Conservation (phyloP, 2,329 filamentous ascomycete genomes). For the Fonsecaea pugnacius region DNA sequence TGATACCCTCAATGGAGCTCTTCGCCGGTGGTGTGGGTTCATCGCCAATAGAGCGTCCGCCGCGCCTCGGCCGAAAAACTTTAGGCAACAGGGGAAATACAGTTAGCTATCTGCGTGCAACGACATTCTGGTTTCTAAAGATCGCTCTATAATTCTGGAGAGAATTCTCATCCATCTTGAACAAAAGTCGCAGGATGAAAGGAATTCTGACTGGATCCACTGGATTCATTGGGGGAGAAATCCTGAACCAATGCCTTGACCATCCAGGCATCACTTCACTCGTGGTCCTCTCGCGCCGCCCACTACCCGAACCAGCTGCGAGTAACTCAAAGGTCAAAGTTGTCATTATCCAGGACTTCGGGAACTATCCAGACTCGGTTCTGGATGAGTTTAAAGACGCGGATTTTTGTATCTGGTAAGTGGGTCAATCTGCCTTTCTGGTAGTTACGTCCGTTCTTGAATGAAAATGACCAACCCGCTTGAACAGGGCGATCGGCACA, state of each 20-base stretch:
- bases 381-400: constrained; percentile 48
- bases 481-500: constrained; percentile 16
- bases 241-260: constrained; percentile 58
- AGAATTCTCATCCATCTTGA: neutral
- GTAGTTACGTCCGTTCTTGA: neutral
- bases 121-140: neutral
- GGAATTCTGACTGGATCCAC: constrained; percentile 63
- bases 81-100: neutral
- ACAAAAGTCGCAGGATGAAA: constrained; percentile 53
- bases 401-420: constrained; percentile 54
- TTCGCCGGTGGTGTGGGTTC: neutral
- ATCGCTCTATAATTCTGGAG: neutral
- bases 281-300: constrained; percentile 56
- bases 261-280: constrained; percentile 58
- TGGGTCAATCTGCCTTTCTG: neutral
- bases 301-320: constrained; percentile 47
- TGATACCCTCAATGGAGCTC: neutral
- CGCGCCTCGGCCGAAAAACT: neutral
- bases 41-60: neutral
- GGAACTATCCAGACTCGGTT: constrained; percentile 53
- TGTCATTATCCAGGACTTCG: constrained; percentile 60
- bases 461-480: neutral
- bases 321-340: constrained; percentile 57
- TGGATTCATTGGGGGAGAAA: constrained; percentile 61
- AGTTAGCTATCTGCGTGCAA: neutral